A percentile compares a stretch with the other conserved stretches of the same genome.
Evolutionary conservation across 140 eudicot genomes (phyloP).

Genomic region (Anethum foeniculum): DNA sequence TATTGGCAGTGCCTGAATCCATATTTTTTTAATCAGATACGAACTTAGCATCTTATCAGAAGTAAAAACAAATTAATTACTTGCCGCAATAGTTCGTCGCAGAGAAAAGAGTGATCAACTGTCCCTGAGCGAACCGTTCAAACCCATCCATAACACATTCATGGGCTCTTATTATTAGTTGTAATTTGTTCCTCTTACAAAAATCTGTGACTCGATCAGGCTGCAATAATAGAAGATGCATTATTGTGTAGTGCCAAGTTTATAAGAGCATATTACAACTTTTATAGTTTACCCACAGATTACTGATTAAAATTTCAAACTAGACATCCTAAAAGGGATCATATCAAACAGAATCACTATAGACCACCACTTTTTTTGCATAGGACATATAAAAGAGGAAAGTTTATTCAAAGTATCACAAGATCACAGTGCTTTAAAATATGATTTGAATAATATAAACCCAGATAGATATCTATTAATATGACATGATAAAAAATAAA

Average conservation of each 20-base stretch:
- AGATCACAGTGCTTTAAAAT: too few relatives aligned
- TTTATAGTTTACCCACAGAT: not conserved
- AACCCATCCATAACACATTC: slow-evolving; percentile 99
- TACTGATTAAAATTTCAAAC: not conserved
- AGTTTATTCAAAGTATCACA: too few relatives aligned
- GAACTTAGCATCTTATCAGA: not conserved
- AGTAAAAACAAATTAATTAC: slow-evolving; percentile 3
- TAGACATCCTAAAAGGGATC: not conserved
- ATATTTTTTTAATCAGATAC: slow-evolving; percentile 12
- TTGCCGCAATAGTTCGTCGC: slow-evolving; percentile 97
- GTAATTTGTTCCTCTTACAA: slow-evolving; percentile 88
- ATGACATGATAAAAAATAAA: not conserved
- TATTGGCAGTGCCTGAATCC: slow-evolving; percentile 85
- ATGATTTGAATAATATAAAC: too few relatives aligned
- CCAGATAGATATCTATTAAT: too few relatives aligned
- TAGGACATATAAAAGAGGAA: too few relatives aligned
- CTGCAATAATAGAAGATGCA: slow-evolving; percentile 38
- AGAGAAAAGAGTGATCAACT: slow-evolving; percentile 87
- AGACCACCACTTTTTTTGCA: too few relatives aligned
- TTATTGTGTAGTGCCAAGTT: not conserved
- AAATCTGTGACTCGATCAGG: slow-evolving; percentile 96
- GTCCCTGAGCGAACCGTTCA: slow-evolving; percentile 96
- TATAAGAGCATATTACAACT: not conserved
- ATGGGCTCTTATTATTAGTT: slow-evolving; percentile 93
- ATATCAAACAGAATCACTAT: not conserved